These are phyloP conservation scores for Cryptococcus wingfieldii DNA, from an alignment of 1,284 basidiomycete species.

Conservation along the genomic window DNA sequence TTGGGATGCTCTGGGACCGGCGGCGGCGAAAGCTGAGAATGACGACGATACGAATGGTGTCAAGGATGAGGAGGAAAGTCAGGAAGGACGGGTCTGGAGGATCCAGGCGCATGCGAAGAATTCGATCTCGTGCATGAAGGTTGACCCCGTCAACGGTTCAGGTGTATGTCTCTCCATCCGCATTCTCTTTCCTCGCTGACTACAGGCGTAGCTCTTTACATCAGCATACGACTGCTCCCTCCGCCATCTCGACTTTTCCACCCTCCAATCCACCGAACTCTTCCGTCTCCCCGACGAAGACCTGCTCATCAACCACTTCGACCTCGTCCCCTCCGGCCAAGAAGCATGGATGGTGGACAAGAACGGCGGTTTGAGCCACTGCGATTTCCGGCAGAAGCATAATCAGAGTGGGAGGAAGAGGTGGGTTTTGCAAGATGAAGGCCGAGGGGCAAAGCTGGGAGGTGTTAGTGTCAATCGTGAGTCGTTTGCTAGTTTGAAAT, in stretches of 20 bases:
- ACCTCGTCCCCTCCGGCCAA: constrained; percentile 47
- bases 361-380: constrained; percentile 50
- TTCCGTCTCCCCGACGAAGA: constrained; percentile 49
- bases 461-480: constrained; percentile 48
- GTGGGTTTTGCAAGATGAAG: constrained; percentile 41
- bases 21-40: constrained; percentile 21
- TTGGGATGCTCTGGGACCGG: constrained; percentile 39
- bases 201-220: constrained; percentile 43
- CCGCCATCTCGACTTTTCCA: constrained; percentile 48
- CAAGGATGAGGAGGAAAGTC: constrained; percentile 23
- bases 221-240: constrained; percentile 52
- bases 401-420: constrained; percentile 25
- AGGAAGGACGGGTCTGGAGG: constrained; percentile 45
- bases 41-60: constrained; percentile 31
- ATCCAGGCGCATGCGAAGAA: constrained; percentile 47
- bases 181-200: too few species aligned
- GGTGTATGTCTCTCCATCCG: constrained; percentile 32
- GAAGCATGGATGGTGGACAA: constrained; percentile 50
- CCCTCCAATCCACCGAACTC: constrained; percentile 45
- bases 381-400: constrained; percentile 46
- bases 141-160: constrained; percentile 43
- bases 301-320: constrained; percentile 50
- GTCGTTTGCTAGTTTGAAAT: constrained; percentile 4
- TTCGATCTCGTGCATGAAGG: constrained; percentile 47
- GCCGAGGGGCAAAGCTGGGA: constrained; percentile 45